These are phyloP conservation scores for Ceratobasidium sp. DNA, from an alignment of 1,284 basidiomycete species.

Conservation along the genomic window DNA sequence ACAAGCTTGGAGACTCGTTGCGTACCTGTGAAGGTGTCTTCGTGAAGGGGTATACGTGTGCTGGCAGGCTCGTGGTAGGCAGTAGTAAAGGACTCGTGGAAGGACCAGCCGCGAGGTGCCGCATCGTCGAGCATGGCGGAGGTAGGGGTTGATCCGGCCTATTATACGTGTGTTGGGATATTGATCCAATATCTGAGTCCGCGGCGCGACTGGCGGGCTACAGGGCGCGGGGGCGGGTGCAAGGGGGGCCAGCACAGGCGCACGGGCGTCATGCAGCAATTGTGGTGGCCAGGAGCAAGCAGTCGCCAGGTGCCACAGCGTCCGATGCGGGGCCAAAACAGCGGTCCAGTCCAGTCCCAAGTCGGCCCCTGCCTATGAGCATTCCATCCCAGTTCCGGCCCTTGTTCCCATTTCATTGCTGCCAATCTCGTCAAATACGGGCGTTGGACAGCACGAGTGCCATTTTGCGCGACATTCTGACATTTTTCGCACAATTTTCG, in stretches of 20 bases:
- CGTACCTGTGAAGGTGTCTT: constrained; percentile 22
- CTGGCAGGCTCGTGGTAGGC: constrained; percentile 33
- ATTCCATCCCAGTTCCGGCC: constrained; percentile 6
- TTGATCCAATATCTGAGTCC: background rate
- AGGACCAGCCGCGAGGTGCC: constrained; percentile 26
- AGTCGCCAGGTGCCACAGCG: constrained; percentile 14
- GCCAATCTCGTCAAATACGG: too few species aligned
- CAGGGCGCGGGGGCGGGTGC: background rate
- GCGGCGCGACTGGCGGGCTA: background rate
- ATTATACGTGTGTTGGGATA: background rate
- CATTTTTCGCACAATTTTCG: background rate
- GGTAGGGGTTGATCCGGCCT: constrained; percentile 39
- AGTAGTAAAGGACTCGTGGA: constrained; percentile 4
- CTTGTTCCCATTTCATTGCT: background rate
- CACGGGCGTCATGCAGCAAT: background rate
- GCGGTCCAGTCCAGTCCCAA: constrained; percentile 13
- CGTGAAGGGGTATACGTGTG: constrained; percentile 1
- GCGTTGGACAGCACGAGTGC: too few species aligned
- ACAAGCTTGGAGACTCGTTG: background rate
- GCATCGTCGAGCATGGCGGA: constrained; percentile 39
- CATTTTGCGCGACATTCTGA: background rate
- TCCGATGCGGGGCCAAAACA: constrained; percentile 16
- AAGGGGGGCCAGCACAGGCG: background rate
- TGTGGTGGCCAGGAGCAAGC: constrained; percentile 7
- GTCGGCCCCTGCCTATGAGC: background rate